Base-by-base conservation (phyloP, 192 early-diverging fungal species). In the Entophlyctis luteolus region DNA sequence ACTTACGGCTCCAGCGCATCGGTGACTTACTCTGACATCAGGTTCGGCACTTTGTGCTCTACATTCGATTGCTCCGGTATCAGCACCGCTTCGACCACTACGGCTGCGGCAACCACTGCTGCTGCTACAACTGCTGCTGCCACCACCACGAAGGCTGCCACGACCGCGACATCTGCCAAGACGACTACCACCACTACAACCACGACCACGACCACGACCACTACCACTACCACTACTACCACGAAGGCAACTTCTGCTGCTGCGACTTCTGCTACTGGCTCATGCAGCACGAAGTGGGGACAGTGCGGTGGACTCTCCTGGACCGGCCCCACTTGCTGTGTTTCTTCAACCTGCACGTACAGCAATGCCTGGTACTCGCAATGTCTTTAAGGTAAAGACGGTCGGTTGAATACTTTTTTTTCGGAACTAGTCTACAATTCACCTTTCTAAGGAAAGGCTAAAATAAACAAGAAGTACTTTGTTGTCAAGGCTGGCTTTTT, bases 1-100 rank as follows among this genome's bases (percentile, higher is more conserved):
- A 42, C 70, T 3, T 16, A 71, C 6, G 8, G n/a, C 5, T 49
- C 69, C 12, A 72, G 38, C 67, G 10, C 70, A 5, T 72, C 28
- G 10, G 69, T 71, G 25, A 71, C 37, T 48, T 71, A 28, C 67
- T 71, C 69, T 5, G 71, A 73, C 69, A 71, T 71, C 67, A 71
- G 71, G 54, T 71, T 66, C 48, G 69, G 69, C n/a, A 67, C 71
- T n/a, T 48, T 71, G 27, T 66, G 69, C 4, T 71, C 69, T 27
- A 71, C 69, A 20, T 72, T 33, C 54, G 20, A 39, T 4, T 16
- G 49, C 3, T 28, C 28, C 29, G 22, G 31, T 32, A 10, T 23
- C 14, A 23, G 5, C 29, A 27, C 69, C 12, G 5, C 57, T 14
- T 12, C 10, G 34, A 32, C 37, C 14, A 18, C 33, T 48, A 37